A percentile compares a stretch with the other conserved stretches of the same genome.
Evolutionary conservation across 2,329 filamentous ascomycete species (phyloP).

Genomic region (Arthrobotrys musiformis): DNA sequence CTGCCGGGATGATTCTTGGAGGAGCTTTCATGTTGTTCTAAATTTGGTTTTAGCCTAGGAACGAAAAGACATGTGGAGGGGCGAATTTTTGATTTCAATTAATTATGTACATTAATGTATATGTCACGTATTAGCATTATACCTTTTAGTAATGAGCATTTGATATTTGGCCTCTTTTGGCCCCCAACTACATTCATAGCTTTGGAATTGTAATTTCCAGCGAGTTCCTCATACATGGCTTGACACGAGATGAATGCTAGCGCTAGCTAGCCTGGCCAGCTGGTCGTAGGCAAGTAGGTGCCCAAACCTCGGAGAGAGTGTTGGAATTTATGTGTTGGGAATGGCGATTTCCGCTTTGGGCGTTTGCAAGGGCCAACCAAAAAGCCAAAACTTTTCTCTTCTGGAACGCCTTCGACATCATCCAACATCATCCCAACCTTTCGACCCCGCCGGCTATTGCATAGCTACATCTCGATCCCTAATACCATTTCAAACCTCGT

Average conservation of each 20-base stretch:
- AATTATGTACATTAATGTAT: conserved; percentile 1
- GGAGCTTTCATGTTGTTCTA: conserved; percentile 24
- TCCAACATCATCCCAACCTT: not conserved
- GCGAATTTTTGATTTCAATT: not conserved
- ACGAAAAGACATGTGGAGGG: not conserved
- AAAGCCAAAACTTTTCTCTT: conserved; percentile 36
- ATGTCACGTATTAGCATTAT: conserved; percentile 32
- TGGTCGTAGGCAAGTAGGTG: too few species aligned
- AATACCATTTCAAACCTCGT: not conserved
- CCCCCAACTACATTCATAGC: not conserved
- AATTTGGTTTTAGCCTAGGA: not conserved
- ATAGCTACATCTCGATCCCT: not conserved
- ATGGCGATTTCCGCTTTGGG: conserved; percentile 31
- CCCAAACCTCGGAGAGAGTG: too few species aligned
- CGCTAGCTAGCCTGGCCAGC: too few species aligned
- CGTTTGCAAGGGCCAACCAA: conserved; percentile 20
- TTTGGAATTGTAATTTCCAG: not conserved
- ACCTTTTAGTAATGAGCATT: conserved; percentile 22
- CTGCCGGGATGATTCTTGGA: conserved; percentile 11
- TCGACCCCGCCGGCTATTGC: not conserved
- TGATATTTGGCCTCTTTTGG: not conserved
- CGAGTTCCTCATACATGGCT: too few species aligned
- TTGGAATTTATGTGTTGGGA: conserved; percentile 32
- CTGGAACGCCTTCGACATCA: not conserved
- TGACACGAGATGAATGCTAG: too few species aligned